A percentile compares a stretch with the other conserved stretches of the same genome.
Evolutionary conservation across 176 grass and related monocot species (phyloP).

Genomic region (Eragrostis curvula): DNA sequence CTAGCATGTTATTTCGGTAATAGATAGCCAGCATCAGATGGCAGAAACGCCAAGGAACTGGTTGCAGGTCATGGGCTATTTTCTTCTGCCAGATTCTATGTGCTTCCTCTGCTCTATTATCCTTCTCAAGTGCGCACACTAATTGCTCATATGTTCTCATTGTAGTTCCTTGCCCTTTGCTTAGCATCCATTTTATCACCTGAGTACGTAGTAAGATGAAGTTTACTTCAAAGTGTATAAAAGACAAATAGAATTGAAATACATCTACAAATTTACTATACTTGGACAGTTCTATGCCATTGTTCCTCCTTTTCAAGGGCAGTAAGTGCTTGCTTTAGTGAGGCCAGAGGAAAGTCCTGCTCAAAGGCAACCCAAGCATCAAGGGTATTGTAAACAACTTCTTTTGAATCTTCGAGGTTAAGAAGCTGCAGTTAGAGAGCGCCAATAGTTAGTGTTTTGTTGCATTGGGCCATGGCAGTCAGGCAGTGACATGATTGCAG

Average conservation of each 20-base stretch:
- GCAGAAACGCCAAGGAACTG: constrained; percentile 85
- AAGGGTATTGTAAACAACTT: constrained; percentile 82
- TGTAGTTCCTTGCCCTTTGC: constrained; percentile 95
- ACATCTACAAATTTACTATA: constrained; percentile 35
- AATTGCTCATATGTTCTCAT: constrained; percentile 81
- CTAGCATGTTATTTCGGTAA: constrained; percentile 86
- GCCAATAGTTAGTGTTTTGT: constrained; percentile 17
- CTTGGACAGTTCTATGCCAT: constrained; percentile 94
- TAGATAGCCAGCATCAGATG: constrained; percentile 85
- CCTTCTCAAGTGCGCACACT: constrained; percentile 85
- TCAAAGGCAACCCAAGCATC: constrained; percentile 95
- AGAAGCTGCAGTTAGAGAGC: constrained; percentile 60
- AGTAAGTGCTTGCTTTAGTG: constrained; percentile 69
- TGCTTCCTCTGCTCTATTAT: constrained; percentile 94
- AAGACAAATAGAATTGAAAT: constrained; percentile 39
- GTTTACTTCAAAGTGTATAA: constrained; percentile 9
- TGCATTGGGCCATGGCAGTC: not conserved
- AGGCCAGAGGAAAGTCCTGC: constrained; percentile 64
- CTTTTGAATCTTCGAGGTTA: constrained; percentile 81
- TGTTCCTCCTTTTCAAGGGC: constrained; percentile 88
- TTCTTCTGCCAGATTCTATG: constrained; percentile 84
- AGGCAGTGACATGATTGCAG: not conserved
- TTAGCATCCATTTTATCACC: constrained; percentile 95
- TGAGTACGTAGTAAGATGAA: constrained; percentile 24
- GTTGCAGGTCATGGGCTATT: constrained; percentile 70